Evolutionary conservation across 306 rosid genomes (phyloP).

Genomic region (Trichosanthes truncata): DNA sequence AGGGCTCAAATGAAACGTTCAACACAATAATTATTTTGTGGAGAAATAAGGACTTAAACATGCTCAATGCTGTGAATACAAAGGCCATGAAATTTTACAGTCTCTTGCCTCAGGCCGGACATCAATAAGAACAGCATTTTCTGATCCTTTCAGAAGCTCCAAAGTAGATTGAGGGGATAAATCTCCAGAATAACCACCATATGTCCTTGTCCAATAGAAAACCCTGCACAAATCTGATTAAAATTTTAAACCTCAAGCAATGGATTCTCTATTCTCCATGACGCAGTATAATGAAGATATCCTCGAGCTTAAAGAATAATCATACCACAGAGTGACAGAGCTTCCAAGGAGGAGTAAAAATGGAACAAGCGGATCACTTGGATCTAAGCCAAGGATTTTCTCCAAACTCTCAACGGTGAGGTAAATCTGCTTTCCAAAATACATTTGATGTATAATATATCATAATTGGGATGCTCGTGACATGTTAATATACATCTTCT

Average conservation of each 20-base stretch:
- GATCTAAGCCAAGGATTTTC: constrained; percentile 76
- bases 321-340: constrained; percentile 82
- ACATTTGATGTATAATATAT: background rate
- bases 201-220: constrained; percentile 60
- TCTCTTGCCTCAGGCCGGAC: constrained; percentile 78
- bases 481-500: background rate
- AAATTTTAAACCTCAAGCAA: constrained; percentile 32
- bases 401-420: constrained; percentile 55
- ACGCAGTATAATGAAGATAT: constrained; percentile 9
- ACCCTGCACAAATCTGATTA: constrained; percentile 87
- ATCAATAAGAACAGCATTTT: constrained; percentile 66
- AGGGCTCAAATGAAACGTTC: background rate
- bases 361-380: constrained; percentile 82
- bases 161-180: constrained; percentile 68
- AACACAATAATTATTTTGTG: background rate
- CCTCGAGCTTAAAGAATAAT: constrained; percentile 24
- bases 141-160: constrained; percentile 57
- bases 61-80: constrained; percentile 15
- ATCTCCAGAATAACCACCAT: constrained; percentile 89
- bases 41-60: constrained; percentile 10
- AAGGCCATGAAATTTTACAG: constrained; percentile 27
- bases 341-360: constrained; percentile 59
- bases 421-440: constrained; percentile 39
- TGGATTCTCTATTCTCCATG: constrained; percentile 13
- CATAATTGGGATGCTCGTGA: background rate